phyloP scores from a whole-genome alignment of 2,329 filamentous ascomycete genomes.

The Colletotrichum sp. region DNA sequence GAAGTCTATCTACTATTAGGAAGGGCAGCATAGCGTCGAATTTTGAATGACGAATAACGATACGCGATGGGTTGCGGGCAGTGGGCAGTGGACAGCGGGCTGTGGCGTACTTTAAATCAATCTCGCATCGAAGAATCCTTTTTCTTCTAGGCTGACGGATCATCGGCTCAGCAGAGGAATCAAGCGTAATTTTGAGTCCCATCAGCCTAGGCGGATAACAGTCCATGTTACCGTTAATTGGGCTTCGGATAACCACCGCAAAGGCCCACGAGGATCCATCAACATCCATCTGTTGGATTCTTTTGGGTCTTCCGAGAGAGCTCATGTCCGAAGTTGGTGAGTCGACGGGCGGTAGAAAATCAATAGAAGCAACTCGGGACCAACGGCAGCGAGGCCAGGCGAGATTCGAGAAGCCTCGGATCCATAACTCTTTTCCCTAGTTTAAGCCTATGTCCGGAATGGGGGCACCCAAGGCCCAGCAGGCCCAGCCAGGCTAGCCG shows the following conservation, averaged over 20 bases:
- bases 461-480: not conserved
- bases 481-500: not conserved
- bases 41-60: not conserved
- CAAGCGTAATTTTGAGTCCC: not conserved
- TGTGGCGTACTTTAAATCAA: constrained; percentile 6
- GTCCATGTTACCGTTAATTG: not conserved
- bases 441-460: not conserved
- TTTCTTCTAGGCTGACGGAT: not conserved
- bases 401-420: not conserved
- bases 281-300: not conserved
- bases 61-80: not conserved
- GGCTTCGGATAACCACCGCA: not conserved
- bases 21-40: not conserved
- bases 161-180: not conserved
- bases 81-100: not conserved
- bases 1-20: constrained; percentile 1
- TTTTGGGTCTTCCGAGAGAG: not conserved
- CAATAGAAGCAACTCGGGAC: not conserved
- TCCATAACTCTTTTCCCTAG: not conserved
- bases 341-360: not conserved
- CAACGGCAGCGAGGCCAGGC: not conserved
- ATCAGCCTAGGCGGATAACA: not conserved
- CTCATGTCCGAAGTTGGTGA: not conserved
- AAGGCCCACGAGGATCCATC: not conserved
- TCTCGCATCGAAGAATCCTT: not conserved